phyloP scores from a whole-genome alignment of 2,329 filamentous ascomycete genomes.

The Cladosporium sp. region DNA sequence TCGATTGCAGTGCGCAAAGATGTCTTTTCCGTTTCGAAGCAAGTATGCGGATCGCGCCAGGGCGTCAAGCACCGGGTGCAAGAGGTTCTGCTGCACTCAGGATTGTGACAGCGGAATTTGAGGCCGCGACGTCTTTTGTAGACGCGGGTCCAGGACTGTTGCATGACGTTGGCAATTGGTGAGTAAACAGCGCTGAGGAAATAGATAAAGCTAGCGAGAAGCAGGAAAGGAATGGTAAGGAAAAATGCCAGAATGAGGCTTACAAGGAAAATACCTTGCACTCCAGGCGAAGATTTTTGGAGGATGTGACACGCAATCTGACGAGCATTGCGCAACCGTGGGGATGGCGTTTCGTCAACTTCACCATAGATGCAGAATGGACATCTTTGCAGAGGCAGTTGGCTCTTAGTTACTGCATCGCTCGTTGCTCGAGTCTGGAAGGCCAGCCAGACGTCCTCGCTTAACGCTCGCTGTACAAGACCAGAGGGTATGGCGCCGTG shows the following conservation, averaged over 20 bases:
- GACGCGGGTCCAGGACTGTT: slow-evolving; percentile 57
- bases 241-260: slow-evolving; percentile 31
- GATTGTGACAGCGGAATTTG: slow-evolving; percentile 74
- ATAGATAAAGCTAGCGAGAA: slow-evolving; percentile 52
- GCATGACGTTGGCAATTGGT: slow-evolving; percentile 21
- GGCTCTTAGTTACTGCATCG: slow-evolving; percentile 71
- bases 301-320: slow-evolving; percentile 29
- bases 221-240: slow-evolving; percentile 47
- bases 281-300: slow-evolving; percentile 35
- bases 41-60: slow-evolving; percentile 87
- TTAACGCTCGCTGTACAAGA: slow-evolving; percentile 73
- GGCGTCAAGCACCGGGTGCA: slow-evolving; percentile 79
- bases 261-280: slow-evolving; percentile 50
- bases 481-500: slow-evolving; percentile 68
- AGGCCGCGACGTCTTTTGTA: slow-evolving; percentile 70
- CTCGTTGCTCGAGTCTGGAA: slow-evolving; percentile 78
- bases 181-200: slow-evolving; percentile 43
- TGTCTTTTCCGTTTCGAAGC: slow-evolving; percentile 78
- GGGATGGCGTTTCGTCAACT: slow-evolving; percentile 58
- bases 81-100: slow-evolving; percentile 66
- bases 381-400: slow-evolving; percentile 75
- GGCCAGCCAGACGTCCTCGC: slow-evolving; percentile 68
- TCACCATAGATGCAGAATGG: slow-evolving; percentile 93
- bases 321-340: slow-evolving; percentile 24
- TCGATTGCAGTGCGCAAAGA: slow-evolving; percentile 88